A percentile compares a stretch with the other conserved stretches of the same genome.
These are phyloP conservation scores for Pythium vanterpoolii DNA, from an alignment of 352 stramenopile genomes.

Conservation along the genomic window DNA sequence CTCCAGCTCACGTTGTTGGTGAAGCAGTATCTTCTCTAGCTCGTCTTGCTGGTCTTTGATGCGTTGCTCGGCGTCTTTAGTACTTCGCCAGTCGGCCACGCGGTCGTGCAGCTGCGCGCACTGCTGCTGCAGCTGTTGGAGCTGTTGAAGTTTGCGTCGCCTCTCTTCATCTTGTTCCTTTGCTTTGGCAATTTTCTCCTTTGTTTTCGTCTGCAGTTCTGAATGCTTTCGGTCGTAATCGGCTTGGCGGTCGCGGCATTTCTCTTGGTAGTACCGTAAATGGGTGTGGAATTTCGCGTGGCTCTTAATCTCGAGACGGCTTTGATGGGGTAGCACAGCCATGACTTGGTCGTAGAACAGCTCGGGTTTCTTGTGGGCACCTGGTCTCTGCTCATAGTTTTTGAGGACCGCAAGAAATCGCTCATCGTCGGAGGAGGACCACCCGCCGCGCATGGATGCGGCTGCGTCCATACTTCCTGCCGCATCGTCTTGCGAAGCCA, in stretches of 20 bases:
- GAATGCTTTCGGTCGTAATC: slow-evolving; percentile 41
- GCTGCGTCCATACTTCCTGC: slow-evolving; percentile 35
- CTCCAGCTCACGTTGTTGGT: slow-evolving; percentile 40
- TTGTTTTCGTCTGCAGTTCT: slow-evolving; percentile 26
- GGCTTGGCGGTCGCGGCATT: slow-evolving; percentile 41
- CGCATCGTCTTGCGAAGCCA: slow-evolving; percentile 31
- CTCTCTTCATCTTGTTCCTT: slow-evolving; percentile 29
- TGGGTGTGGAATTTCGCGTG: slow-evolving; percentile 67
- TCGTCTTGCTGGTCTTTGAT: slow-evolving; percentile 56
- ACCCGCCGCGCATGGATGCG: slow-evolving; percentile 38
- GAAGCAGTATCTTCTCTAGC: slow-evolving; percentile 38
- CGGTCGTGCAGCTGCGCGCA: slow-evolving; percentile 37
- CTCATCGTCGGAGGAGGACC: slow-evolving; percentile 47
- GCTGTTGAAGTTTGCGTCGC: slow-evolving; percentile 28
- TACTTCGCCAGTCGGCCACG: slow-evolving; percentile 47
- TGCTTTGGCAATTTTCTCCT: slow-evolving; percentile 28
- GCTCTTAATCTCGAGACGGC: slow-evolving; percentile 34
- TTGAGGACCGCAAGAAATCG: slow-evolving; percentile 56
- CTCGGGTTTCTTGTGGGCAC: slow-evolving; percentile 37
- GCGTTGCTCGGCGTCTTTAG: slow-evolving; percentile 52
- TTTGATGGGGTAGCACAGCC: slow-evolving; percentile 38
- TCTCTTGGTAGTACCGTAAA: slow-evolving; percentile 49
- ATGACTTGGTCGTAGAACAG: slow-evolving; percentile 60
- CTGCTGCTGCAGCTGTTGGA: slow-evolving; percentile 37
- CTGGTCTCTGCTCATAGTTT: slow-evolving; percentile 36